These are phyloP conservation scores for Ustilago nuda DNA, from an alignment of 1,284 basidiomycete genomes.

Conservation along the genomic window DNA sequence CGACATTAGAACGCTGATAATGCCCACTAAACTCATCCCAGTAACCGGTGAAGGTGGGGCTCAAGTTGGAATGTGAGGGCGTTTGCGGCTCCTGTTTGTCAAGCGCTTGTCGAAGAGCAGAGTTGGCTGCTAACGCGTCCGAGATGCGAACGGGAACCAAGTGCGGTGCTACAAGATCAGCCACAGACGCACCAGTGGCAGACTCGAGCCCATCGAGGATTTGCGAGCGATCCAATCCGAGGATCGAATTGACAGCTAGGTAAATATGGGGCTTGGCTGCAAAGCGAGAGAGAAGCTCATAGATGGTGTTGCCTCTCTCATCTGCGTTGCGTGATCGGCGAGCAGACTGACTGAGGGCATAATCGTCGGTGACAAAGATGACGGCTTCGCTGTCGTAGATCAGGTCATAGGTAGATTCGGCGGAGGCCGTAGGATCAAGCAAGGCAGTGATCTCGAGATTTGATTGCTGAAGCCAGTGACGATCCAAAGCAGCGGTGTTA, in stretches of 20 bases:
- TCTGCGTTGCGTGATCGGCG: slow-evolving; percentile 16
- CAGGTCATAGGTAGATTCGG: slow-evolving; percentile 28
- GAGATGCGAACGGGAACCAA: slow-evolving; percentile 23
- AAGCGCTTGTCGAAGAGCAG: slow-evolving; percentile 36
- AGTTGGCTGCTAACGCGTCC: slow-evolving; percentile 35
- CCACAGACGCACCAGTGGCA: slow-evolving; percentile 21
- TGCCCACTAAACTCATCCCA: slow-evolving; percentile 45
- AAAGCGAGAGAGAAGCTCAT: slow-evolving; percentile 43
- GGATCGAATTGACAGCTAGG: slow-evolving; percentile 48
- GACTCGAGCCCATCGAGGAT: slow-evolving; percentile 31
- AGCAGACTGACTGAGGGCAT: slow-evolving; percentile 34
- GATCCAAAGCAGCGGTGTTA: slow-evolving; percentile 20
- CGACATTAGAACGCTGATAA: slow-evolving; percentile 46
- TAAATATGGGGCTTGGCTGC: slow-evolving; percentile 48
- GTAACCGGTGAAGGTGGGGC: slow-evolving; percentile 8
- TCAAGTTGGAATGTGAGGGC: neutral
- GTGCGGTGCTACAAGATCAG: slow-evolving; percentile 25
- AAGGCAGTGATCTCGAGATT: slow-evolving; percentile 37
- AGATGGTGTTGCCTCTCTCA: slow-evolving; percentile 13
- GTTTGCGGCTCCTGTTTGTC: slow-evolving; percentile 13
- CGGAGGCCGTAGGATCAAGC: slow-evolving; percentile 21
- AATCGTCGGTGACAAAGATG: slow-evolving; percentile 46
- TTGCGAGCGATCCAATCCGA: slow-evolving; percentile 10
- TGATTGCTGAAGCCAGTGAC: slow-evolving; percentile 52
- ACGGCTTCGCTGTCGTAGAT: slow-evolving; percentile 53